Base-by-base conservation (phyloP, 106 monocot species). In the Dioscorea dumetorum region DNA sequence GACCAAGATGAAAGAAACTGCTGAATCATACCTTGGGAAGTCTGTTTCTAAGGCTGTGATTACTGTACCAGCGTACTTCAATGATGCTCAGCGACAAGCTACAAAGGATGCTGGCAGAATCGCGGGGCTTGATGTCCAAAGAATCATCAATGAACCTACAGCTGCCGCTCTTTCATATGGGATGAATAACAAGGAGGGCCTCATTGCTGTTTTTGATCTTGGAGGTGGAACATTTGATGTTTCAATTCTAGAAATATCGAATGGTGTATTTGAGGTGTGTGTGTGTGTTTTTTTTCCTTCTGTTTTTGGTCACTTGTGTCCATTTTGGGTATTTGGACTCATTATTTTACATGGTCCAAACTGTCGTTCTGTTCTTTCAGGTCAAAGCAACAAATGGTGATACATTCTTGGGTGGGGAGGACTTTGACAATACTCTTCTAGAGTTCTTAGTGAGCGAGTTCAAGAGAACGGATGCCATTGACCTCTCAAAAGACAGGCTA, bases 221-320 rank as follows among this genome's bases (percentile, higher is more conserved):
- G 88, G 83, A 16, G 87, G 87, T 18, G 87, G 83, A 59, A 88
- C 83, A 9, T 88, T 88, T 88, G 88, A 84, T 84, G 74, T 88
- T 18, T 84, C 84, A 2, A 85, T 87, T 59, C 22, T 87, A 9
- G 82, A 87, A 51, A 82, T 82, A 49, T 87, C 86, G 32, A 82
- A 82, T 80, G 86, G 82, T 63, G 86, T 86, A 24, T 86, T 85
- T 79, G 86, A 82, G 82, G 82, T 86, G 12, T 54, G 66, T 54
- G 66, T 54, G 22, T n/a, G n/a, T n/a, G n/a, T n/a, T n/a, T n/a
- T n/a, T n/a, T n/a, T n/a, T n/a, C n/a, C n/a, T n/a, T n/a, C n/a
- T n/a, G n/a, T 12, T 12, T 48, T 33, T 6, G 9, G 24, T 48
- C 33, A n/a, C 18, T 61, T 51, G 6, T 41, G 0, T 9, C 23